Conservation (phyloP, 306 rosid species). For the Sphenostylis stenocarpa region DNA sequence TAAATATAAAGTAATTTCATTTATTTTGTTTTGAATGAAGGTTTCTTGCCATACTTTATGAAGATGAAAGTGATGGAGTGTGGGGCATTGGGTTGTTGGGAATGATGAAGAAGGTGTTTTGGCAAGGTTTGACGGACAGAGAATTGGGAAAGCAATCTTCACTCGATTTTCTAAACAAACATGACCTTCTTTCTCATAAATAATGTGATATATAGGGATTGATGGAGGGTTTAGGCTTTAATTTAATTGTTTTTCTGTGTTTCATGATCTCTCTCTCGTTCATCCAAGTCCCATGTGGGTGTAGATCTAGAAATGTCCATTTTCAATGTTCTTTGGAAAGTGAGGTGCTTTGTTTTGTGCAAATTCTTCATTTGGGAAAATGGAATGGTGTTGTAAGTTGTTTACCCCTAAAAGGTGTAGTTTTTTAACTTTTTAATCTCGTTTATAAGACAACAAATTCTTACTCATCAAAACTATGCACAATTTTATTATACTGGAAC, state of each 20-base stretch:
- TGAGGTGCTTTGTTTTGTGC: slow-evolving; percentile 39
- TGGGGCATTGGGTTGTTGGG: slow-evolving; percentile 49
- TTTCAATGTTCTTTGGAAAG: slow-evolving; percentile 41
- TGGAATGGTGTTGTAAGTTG: slow-evolving; percentile 4
- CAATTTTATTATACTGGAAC: not conserved
- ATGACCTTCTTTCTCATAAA: not conserved
- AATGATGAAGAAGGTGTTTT: slow-evolving; percentile 37
- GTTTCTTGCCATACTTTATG: slow-evolving; percentile 42
- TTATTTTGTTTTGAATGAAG: not conserved
- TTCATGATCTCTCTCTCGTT: not conserved
- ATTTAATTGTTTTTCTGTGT: not conserved
- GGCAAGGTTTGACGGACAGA: slow-evolving; percentile 33
- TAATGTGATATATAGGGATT: slow-evolving; percentile 33
- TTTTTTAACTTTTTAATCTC: not conserved
- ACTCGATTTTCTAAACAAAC: slow-evolving; percentile 29
- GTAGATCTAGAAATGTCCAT: slow-evolving; percentile 41
- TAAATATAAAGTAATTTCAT: not conserved
- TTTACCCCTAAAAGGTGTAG: slow-evolving; percentile 27
- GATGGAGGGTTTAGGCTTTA: slow-evolving; percentile 25
- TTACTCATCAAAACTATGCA: too few relatives aligned
- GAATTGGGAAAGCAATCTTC: slow-evolving; percentile 21
- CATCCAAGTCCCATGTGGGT: slow-evolving; percentile 41
- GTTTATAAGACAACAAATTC: not conserved
- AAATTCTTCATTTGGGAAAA: slow-evolving; percentile 49
- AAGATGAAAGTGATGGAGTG: slow-evolving; percentile 56